Percentiles rank a stretch among this genome's conserved stretches.
These are phyloP conservation scores for Paraphaeosphaeria sporulosa DNA, from an alignment of 2,329 filamentous ascomycete species.

Conservation along the genomic window DNA sequence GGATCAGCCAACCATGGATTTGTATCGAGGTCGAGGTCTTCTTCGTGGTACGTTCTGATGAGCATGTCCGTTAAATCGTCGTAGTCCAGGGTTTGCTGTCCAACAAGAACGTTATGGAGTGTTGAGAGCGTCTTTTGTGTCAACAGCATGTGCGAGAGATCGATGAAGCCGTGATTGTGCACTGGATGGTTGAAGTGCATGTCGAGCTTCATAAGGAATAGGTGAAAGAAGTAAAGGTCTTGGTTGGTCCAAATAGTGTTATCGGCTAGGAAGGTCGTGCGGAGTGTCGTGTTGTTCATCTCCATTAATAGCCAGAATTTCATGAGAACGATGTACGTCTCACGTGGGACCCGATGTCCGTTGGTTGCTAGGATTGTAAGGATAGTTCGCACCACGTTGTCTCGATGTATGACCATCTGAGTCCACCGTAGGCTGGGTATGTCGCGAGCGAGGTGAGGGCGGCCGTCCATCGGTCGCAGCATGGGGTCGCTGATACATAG, in stretches of 20 bases:
- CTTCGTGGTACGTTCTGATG: constrained; percentile 26
- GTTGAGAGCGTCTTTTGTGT: constrained; percentile 64
- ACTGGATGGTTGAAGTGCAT: constrained; percentile 73
- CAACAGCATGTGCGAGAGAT: constrained; percentile 47
- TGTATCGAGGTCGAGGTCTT: constrained; percentile 28
- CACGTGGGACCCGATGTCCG: constrained; percentile 58
- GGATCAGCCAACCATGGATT: constrained; percentile 35
- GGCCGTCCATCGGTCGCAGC: constrained; percentile 53
- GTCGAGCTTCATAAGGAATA: constrained; percentile 76
- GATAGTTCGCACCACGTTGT: constrained; percentile 61
- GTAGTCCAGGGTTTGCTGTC: constrained; percentile 57
- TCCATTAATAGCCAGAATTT: constrained; percentile 81
- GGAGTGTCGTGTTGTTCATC: constrained; percentile 63
- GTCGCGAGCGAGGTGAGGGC: constrained; percentile 38
- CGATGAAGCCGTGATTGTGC: constrained; percentile 57
- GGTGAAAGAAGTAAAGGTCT: constrained; percentile 68
- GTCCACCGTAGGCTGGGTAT: constrained; percentile 74
- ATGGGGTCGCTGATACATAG: constrained; percentile 69
- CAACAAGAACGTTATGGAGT: constrained; percentile 67
- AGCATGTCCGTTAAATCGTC: constrained; percentile 25
- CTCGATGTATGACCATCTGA: constrained; percentile 64
- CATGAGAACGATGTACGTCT: constrained; percentile 58
- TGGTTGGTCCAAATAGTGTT: constrained; percentile 62
- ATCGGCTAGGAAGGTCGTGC: constrained; percentile 64
- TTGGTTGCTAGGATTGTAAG: constrained; percentile 67